Evolutionary conservation across 176 grass and related monocot species (phyloP).

Genomic region (Eragrostis curvula): DNA sequence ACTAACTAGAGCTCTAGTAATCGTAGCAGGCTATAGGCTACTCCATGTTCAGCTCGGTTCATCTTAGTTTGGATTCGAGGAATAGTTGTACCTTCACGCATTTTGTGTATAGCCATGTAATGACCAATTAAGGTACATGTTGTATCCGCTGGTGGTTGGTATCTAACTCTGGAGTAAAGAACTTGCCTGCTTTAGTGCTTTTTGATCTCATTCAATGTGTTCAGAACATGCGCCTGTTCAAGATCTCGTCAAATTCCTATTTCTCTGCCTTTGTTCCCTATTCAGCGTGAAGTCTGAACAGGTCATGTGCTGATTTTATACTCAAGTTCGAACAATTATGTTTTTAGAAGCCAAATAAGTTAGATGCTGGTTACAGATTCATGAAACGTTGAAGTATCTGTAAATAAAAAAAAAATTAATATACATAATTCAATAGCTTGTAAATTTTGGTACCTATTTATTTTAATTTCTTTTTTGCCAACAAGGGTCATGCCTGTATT

Average conservation of each 20-base stretch:
- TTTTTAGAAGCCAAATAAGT: too few relatives aligned
- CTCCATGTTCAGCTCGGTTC: background rate
- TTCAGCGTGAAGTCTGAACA: too few relatives aligned
- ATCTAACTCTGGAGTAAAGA: background rate
- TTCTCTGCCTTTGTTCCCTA: too few relatives aligned
- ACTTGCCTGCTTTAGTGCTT: background rate
- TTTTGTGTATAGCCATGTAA: slow-evolving; percentile 33
- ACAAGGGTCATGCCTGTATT: too few relatives aligned
- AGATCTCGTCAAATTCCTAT: background rate
- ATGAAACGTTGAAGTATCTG: too few relatives aligned
- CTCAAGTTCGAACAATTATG: too few relatives aligned
- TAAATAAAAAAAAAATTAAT: too few relatives aligned
- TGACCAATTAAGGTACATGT: slow-evolving; percentile 12
- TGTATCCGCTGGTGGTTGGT: background rate
- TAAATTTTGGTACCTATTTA: too few relatives aligned
- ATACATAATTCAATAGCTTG: too few relatives aligned
- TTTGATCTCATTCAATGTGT: background rate
- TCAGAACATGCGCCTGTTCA: background rate
- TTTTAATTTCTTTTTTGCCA: too few relatives aligned
- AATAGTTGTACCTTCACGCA: slow-evolving; percentile 1
- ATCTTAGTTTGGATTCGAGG: slow-evolving; percentile 11
- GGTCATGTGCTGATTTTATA: too few relatives aligned
- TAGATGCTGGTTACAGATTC: too few relatives aligned
- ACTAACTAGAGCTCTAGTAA: background rate
- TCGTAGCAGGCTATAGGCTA: background rate